A percentile compares a stretch with the other conserved stretches of the same genome.
Evolutionary conservation across 768 basidiomycete species (phyloP).

Genomic region (Leucosporidium scottii): DNA sequence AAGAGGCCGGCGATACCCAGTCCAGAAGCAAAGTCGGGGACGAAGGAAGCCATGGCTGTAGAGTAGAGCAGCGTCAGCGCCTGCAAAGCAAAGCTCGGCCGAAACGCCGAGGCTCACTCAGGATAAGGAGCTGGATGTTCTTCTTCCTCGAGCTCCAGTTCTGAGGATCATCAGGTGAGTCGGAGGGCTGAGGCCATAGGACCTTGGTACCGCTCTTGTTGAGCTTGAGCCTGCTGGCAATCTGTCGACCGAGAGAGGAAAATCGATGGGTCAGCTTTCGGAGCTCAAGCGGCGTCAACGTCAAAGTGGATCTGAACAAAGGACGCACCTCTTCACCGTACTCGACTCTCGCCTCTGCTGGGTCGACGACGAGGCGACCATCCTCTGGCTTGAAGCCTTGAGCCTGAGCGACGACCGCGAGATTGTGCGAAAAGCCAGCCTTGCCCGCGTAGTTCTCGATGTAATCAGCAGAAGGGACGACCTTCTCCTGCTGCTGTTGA

Average conservation of each 20-base stretch:
- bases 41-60: constrained; percentile 54
- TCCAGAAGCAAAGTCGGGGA: constrained; percentile 62
- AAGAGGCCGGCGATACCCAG: constrained; percentile 63
- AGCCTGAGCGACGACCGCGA: constrained; percentile 14
- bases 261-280: background rate
- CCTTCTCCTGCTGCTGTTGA: constrained; percentile 7
- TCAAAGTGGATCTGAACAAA: background rate
- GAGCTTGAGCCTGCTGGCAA: constrained; percentile 55
- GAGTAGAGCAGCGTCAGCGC: background rate
- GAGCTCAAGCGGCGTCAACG: background rate
- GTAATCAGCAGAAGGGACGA: constrained; percentile 11
- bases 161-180: constrained; percentile 59
- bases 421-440: constrained; percentile 9
- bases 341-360: constrained; percentile 54
- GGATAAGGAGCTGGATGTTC: constrained; percentile 49
- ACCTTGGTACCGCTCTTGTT: constrained; percentile 54
- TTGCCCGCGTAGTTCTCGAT: constrained; percentile 22
- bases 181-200: constrained; percentile 61
- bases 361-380: constrained; percentile 31
- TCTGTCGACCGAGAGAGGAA: constrained; percentile 1
- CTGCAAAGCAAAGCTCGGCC: background rate
- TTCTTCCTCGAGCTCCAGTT: constrained; percentile 41
- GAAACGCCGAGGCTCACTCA: constrained; percentile 35
- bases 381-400: constrained; percentile 23
- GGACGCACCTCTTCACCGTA: constrained; percentile 48